Percentiles rank a stretch among this genome's conserved stretches.
Evolutionary conservation across 163 green algal genomes (phyloP).

Genomic region (Prototheca wickerhamii): DNA sequence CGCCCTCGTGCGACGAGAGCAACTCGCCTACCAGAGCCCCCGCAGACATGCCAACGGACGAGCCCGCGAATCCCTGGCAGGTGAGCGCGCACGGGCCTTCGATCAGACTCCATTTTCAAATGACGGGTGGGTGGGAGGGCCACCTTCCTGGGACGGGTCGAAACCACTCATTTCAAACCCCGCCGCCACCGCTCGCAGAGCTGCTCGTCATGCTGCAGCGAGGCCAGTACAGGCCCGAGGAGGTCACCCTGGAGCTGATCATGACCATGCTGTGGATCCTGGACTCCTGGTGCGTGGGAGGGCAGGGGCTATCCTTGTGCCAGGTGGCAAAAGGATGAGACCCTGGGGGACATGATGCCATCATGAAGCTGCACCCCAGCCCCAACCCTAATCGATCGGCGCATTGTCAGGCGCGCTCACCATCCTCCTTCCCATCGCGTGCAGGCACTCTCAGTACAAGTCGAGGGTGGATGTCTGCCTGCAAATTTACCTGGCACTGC

Average conservation of each 20-base stretch:
- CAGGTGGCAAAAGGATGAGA: too few relatives aligned
- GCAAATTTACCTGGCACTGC: slow-evolving; percentile 5
- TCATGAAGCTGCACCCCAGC: neutral
- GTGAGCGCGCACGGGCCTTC: neutral
- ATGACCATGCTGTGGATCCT: slow-evolving; percentile 19
- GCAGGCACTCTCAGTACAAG: neutral
- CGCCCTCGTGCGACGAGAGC: slow-evolving; percentile 5
- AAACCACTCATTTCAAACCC: too few relatives aligned
- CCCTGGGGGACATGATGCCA: too few relatives aligned
- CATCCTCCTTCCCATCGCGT: neutral
- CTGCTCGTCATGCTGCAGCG: slow-evolving; percentile 7
- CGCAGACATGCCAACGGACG: too few relatives aligned
- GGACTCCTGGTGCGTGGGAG: neutral
- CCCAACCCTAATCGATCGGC: too few relatives aligned
- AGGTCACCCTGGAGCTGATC: slow-evolving; percentile 8
- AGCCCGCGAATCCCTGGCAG: too few relatives aligned
- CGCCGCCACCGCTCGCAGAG: slow-evolving; percentile 1
- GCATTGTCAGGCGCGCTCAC: too few relatives aligned
- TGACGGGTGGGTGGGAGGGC: too few relatives aligned
- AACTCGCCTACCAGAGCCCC: neutral
- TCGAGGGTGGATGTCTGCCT: neutral
- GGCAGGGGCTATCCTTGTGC: too few relatives aligned
- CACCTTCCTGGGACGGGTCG: too few relatives aligned
- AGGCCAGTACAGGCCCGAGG: neutral
- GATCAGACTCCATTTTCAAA: neutral